Evolutionary conservation across 257 asterid species (phyloP), one percentile per base, ranked within the genome.

Genomic region (Penstemon eatonii): DNA sequence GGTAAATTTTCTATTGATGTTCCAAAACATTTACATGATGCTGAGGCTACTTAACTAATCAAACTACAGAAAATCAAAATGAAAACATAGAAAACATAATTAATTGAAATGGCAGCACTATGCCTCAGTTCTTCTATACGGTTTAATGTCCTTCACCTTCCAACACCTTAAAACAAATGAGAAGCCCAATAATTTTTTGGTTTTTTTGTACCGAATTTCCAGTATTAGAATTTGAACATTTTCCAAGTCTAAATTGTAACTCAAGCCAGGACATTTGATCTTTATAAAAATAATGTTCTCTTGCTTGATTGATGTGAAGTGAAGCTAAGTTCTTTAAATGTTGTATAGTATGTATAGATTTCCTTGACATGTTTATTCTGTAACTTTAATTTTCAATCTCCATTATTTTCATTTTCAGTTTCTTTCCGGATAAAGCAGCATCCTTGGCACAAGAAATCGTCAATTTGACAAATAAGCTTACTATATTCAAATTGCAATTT

Each of bases 341-440:
- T 42, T 46, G 10, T 7, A 40, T 37, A 9, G 65, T 3, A 8
- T 62, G 25, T 42, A 11, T 25, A 25, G 39, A 9, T 4, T 42
- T 45, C 42, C 25, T 7, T 19, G 18, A 67, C 33, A 50, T 13
- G 9, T 46, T 38, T 33, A 9, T 41, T 54, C 18, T 36, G 36
- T 56, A 10, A 55, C 39, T 25, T 13, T 44, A 8, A 50, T 65
- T 63, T 25, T 44, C 49, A 44, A 54, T 13, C 37, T 47, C 7
- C 51, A 8, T 66, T 50, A 11, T 55, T 18, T 71, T 46, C 25
- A 44, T 57, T 65, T 57, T 66, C 85, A 89, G 96, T 73, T 87
- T 87, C 81, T 85, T 84, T 60, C 95, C 95, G n/a, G 87, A 82
- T 55, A 86, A 87, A 73, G 96, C 95, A 46, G 83, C 81, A 33